phyloP scores from a whole-genome alignment of 257 asterid genomes.

The Solanum ossicruentum region DNA sequence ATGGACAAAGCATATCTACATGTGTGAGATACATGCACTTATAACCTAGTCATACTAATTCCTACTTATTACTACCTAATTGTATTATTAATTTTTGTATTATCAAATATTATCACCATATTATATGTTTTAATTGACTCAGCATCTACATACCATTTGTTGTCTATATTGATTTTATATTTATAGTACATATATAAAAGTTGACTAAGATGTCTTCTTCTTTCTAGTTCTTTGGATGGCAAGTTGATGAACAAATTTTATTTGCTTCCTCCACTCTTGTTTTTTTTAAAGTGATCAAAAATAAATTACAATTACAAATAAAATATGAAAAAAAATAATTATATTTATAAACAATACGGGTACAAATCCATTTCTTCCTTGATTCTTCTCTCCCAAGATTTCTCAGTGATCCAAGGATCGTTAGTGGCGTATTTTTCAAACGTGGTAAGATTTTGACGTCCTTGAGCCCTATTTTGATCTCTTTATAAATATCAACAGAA shows the following conservation, averaged over 20 bases:
- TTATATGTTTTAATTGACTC: not conserved
- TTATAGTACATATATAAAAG: not conserved
- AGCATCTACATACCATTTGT: not conserved
- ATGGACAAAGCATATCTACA: constrained; percentile 1
- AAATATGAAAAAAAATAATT: too few relatives aligned
- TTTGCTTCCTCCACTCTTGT: not conserved
- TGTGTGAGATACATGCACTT: not conserved
- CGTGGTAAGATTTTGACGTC: too few relatives aligned
- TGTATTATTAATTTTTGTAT: not conserved
- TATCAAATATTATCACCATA: not conserved
- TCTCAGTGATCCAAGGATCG: too few relatives aligned
- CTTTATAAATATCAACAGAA: too few relatives aligned
- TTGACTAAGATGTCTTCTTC: not conserved
- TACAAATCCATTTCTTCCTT: too few relatives aligned
- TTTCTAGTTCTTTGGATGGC: not conserved
- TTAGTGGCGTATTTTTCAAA: too few relatives aligned
- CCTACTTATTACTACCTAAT: not conserved
- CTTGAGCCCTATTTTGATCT: too few relatives aligned
- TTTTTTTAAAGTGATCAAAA: not conserved
- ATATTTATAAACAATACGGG: too few relatives aligned
- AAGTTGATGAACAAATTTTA: not conserved
- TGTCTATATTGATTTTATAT: not conserved
- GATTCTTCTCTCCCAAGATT: too few relatives aligned
- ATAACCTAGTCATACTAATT: not conserved
- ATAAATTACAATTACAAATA: too few relatives aligned